A percentile compares a stretch with the other conserved stretches of the same genome.
phyloP scores from a whole-genome alignment of 305 asterid species.

The Solanum hybrid region DNA sequence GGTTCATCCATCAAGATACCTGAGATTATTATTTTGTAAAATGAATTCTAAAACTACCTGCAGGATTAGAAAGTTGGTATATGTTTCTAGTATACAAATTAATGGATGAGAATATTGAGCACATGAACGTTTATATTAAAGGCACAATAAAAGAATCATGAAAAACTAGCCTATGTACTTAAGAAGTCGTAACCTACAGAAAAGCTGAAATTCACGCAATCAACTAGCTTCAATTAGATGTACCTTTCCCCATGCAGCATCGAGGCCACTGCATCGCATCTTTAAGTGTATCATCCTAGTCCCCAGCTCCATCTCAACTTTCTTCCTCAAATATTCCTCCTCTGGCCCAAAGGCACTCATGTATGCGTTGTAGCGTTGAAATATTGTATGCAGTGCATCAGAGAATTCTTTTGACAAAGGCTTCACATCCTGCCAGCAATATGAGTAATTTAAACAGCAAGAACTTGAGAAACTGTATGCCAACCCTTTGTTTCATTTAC shows the following conservation, averaged over 20 bases:
- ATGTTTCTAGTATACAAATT: neutral
- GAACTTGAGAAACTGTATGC: neutral
- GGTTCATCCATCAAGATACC: neutral
- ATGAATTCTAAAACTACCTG: neutral
- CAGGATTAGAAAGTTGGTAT: neutral
- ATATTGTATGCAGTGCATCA: constrained; percentile 54
- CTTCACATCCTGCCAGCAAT: constrained; percentile 57
- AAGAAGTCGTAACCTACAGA: neutral
- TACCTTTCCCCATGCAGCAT: constrained; percentile 97
- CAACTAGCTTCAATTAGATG: neutral
- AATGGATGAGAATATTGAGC: neutral
- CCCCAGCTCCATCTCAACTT: constrained; percentile 84
- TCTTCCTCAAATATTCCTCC: constrained; percentile 80
- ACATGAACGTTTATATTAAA: neutral
- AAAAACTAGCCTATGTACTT: neutral
- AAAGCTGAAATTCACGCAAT: neutral
- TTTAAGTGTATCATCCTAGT: constrained; percentile 79
- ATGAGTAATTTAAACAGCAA: constrained; percentile 11
- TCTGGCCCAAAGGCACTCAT: constrained; percentile 75
- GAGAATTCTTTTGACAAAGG: constrained; percentile 62
- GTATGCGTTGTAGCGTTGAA: constrained; percentile 53
- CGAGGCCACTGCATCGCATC: constrained; percentile 92
- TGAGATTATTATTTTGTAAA: neutral
- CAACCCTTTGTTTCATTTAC: neutral
- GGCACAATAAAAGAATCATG: neutral